Conservation (phyloP, 805 yeast genomes). For the Candida stauntonica region DNA sequence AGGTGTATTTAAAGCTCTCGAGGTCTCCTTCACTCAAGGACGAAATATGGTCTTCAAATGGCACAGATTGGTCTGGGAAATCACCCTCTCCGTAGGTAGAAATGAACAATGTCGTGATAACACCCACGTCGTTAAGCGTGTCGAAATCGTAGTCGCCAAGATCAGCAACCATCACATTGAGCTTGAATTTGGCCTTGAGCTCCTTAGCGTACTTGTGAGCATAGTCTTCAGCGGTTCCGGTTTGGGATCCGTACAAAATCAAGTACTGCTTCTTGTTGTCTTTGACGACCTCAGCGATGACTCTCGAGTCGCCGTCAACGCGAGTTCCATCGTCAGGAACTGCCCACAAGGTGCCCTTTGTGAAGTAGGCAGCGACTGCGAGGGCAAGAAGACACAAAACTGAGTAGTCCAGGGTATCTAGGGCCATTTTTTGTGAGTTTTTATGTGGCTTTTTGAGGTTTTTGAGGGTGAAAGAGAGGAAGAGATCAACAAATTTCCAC, state of each 20-base stretch:
- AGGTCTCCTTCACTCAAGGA: constrained; percentile 50
- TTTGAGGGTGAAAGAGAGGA: too few relatives aligned
- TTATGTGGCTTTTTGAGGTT: neutral
- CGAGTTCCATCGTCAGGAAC: constrained; percentile 32
- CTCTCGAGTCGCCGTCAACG: constrained; percentile 44
- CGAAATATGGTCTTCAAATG: constrained; percentile 66
- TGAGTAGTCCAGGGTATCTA: constrained; percentile 69
- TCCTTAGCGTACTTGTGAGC: constrained; percentile 90
- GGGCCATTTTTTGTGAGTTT: constrained; percentile 37
- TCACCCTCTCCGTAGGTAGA: constrained; percentile 99
- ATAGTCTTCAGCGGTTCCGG: constrained; percentile 98
- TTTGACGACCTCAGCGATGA: constrained; percentile 52
- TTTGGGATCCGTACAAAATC: constrained; percentile 90
- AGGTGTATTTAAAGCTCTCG: constrained; percentile 56
- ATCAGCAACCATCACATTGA: constrained; percentile 82
- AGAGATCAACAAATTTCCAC: too few relatives aligned
- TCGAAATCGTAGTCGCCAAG: constrained; percentile 86
- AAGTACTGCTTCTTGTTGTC: constrained; percentile 68
- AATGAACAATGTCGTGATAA: constrained; percentile 68
- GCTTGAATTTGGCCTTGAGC: constrained; percentile 72
- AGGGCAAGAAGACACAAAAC: constrained; percentile 62
- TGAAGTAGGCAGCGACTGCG: constrained; percentile 63
- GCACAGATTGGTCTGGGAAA: constrained; percentile 91
- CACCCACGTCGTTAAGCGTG: constrained; percentile 58
- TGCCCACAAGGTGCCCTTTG: constrained; percentile 54